A percentile compares a stretch with the other conserved stretches of the same genome.
Evolutionary conservation across 805 yeast genomes (phyloP).

Genomic region (Kodamaea kakaduensis): DNA sequence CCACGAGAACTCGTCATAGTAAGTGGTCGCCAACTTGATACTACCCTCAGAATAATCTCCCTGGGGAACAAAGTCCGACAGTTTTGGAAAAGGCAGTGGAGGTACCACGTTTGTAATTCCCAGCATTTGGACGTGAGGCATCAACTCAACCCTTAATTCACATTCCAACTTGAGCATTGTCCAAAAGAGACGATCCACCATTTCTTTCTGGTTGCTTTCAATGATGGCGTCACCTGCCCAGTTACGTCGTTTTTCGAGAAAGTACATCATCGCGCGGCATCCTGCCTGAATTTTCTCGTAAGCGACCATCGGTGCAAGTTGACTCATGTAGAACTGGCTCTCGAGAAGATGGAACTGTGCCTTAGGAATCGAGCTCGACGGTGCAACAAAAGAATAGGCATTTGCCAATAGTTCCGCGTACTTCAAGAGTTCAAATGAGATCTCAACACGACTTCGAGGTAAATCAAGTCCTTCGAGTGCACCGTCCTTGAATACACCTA

Average conservation of each 20-base stretch:
- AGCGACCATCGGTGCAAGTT: conserved; percentile 25
- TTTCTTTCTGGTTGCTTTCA: conserved; percentile 11
- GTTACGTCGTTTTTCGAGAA: conserved; percentile 17
- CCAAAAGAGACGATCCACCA: conserved; percentile 33
- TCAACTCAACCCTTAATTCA: conserved; percentile 31
- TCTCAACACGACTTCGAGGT: conserved; percentile 17
- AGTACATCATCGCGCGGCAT: conserved; percentile 29
- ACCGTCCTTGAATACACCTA: conserved; percentile 19
- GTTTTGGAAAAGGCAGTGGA: conserved; percentile 29
- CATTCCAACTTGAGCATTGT: conserved; percentile 35
- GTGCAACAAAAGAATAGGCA: conserved; percentile 19
- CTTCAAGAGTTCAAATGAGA: conserved; percentile 21
- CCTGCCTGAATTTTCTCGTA: conserved; percentile 23
- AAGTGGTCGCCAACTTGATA: conserved; percentile 20
- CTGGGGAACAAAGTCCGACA: conserved; percentile 22
- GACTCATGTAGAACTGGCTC: conserved; percentile 26
- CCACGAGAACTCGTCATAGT: conserved; percentile 31
- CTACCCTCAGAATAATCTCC: conserved; percentile 20
- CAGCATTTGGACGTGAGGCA: conserved; percentile 30
- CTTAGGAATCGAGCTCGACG: conserved; percentile 14
- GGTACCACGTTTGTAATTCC: conserved; percentile 31
- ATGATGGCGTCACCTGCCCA: conserved; percentile 7
- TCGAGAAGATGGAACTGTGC: conserved; percentile 21
- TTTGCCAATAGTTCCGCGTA: conserved; percentile 20
- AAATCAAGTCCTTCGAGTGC: conserved; percentile 8